Evolutionary conservation across 2,329 filamentous ascomycete genomes (phyloP).

Genomic region (Dactylonectria estremocensis): DNA sequence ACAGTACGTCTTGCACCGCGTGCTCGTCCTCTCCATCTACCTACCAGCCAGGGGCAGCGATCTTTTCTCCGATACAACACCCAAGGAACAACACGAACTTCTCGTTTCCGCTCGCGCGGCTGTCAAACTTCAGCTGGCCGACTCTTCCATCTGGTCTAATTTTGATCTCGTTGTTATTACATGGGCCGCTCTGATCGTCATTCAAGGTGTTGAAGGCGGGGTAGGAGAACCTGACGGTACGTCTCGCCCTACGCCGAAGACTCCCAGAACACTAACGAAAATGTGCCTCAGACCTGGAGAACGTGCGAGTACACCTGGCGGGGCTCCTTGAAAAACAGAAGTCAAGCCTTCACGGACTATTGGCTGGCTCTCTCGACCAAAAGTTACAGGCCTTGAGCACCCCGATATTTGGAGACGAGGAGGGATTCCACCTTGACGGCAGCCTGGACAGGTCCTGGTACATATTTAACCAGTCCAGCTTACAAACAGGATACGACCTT

Average conservation of each 20-base stretch:
- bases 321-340: conserved; percentile 1
- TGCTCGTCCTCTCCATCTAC: conserved; percentile 61
- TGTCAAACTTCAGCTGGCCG: conserved; percentile 57
- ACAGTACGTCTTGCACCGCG: conserved; percentile 59
- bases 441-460: conserved; percentile 14
- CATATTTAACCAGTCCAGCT: conserved; percentile 12
- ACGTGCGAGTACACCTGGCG: background rate
- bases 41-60: conserved; percentile 58
- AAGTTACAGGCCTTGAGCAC: conserved; percentile 10
- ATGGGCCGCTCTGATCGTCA: conserved; percentile 60
- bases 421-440: background rate
- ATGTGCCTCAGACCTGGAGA: conserved; percentile 16
- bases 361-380: conserved; percentile 1
- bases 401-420: conserved; percentile 11
- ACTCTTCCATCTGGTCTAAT: conserved; percentile 60
- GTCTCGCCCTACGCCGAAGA: background rate
- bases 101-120: conserved; percentile 59
- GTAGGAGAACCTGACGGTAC: conserved; percentile 56
- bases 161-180: conserved; percentile 62
- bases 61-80: conserved; percentile 56
- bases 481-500: conserved; percentile 12
- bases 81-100: conserved; percentile 58
- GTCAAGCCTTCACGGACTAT: conserved; percentile 3
- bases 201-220: conserved; percentile 59
- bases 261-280: background rate